Base-by-base conservation (phyloP, 495 filamentous ascomycete genomes). In the Podospora pseudoanserina region DNA sequence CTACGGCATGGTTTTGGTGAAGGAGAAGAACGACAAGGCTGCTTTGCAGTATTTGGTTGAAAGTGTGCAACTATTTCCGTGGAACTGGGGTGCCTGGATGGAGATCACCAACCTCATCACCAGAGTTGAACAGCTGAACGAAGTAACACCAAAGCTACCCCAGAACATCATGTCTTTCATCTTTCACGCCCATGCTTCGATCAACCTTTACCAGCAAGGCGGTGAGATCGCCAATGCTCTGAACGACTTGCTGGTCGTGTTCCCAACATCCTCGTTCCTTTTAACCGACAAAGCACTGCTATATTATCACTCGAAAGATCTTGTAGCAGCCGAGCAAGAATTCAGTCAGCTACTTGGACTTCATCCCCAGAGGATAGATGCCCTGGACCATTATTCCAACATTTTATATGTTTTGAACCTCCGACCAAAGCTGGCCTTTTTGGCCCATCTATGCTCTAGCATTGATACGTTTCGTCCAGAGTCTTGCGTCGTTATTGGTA, bases 381-480 rank as follows among this genome's bases (percentile, higher is more conserved):
- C 88, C 18, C 83, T 98, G 5, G 96, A 98, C 71, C 90, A 96
- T 73, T 99, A 97, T 78, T 96, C 92, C 13, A 98, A 99, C 73
- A 95, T 98, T 63, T 86, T 99, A 39, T 98, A 96, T 73, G 95
- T 99, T 30, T 90, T 98, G 86, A 88, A 88, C 66, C 81, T 87
- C 49, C 86, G 93, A 13, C 92, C 96, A 0, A 94, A 96, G 73
- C 84, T 99, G 23, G 93, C 94, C 1, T 97, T 95, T 71, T 80
- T 99, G 20, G 96, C 95, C 5, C 93, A 97, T 70, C 80, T 96
- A 16, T 95, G 94, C 64, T 92, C 91, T 6, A 86, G 87, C 28
- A 93, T 93, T 15, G 96, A 99, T 77, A 95, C 93, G 75, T 98
- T 99, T 80, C 90, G 96, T 0, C 95, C 96, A 0, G 96, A 99